phyloP scores from a whole-genome alignment of 305 asterid species.

The Withania somnifera region DNA sequence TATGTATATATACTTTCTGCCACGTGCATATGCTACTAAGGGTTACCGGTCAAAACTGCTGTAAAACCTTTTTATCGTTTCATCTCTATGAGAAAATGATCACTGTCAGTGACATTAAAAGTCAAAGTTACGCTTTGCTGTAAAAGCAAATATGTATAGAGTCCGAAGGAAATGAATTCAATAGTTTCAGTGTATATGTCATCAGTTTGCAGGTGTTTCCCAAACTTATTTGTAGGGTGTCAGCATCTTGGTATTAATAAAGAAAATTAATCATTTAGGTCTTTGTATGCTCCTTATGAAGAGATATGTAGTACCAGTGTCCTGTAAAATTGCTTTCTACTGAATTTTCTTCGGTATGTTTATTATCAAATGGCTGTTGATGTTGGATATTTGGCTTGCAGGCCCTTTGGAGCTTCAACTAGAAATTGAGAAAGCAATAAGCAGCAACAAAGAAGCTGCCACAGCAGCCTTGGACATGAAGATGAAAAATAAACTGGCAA shows the following conservation, averaged over 20 bases:
- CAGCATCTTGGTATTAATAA: background rate
- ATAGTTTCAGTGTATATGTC: background rate
- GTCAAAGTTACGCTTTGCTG: background rate
- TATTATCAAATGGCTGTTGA: background rate
- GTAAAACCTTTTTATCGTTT: background rate
- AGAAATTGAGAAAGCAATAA: constrained; percentile 75
- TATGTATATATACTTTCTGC: too few species aligned
- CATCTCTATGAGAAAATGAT: background rate
- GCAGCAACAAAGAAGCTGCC: constrained; percentile 65
- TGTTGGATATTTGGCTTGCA: constrained; percentile 21
- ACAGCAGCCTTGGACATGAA: constrained; percentile 80
- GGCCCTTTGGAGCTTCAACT: constrained; percentile 86
- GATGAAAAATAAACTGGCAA: constrained; percentile 82
- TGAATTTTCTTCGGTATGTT: background rate
- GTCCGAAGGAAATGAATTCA: background rate
- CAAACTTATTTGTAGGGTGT: background rate
- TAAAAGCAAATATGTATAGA: background rate
- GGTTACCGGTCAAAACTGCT: background rate
- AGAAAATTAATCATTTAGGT: background rate
- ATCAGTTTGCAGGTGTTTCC: background rate
- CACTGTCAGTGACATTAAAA: background rate
- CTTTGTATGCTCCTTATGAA: background rate
- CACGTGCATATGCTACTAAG: background rate
- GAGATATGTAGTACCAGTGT: background rate
- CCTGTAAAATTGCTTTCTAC: background rate